phyloP scores from a whole-genome alignment of 1,284 basidiomycete species.

The Inonotus obliquus region DNA sequence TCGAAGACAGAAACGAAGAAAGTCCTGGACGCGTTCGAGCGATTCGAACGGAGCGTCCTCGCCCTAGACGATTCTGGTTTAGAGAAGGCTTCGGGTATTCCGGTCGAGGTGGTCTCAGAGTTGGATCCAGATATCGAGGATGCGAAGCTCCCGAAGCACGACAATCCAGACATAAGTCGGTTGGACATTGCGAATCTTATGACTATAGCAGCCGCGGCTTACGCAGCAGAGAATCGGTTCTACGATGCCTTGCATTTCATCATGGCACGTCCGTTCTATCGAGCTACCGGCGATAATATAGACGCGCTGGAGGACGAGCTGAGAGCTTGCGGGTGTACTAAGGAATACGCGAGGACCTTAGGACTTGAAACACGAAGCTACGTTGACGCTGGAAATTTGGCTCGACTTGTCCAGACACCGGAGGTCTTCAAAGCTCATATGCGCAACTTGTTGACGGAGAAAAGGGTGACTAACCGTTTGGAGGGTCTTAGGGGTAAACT shows the following conservation, averaged over 20 bases:
- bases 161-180: slow-evolving; percentile 20
- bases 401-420: slow-evolving; percentile 47
- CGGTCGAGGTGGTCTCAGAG: neutral
- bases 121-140: neutral
- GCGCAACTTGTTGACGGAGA: slow-evolving; percentile 32
- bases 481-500: slow-evolving; percentile 45
- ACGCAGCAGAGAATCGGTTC: slow-evolving; percentile 53
- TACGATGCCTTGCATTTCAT: slow-evolving; percentile 38
- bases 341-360: slow-evolving; percentile 23
- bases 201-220: slow-evolving; percentile 50
- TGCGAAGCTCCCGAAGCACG: slow-evolving; percentile 4
- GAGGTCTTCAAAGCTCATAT: slow-evolving; percentile 47
- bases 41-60: slow-evolving; percentile 8
- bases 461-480: slow-evolving; percentile 30
- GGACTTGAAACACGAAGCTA: slow-evolving; percentile 38
- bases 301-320: slow-evolving; percentile 37
- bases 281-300: slow-evolving; percentile 32
- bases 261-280: slow-evolving; percentile 23
- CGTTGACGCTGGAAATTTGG: slow-evolving; percentile 42
- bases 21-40: slow-evolving; percentile 44
- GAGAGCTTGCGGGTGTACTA: slow-evolving; percentile 24
- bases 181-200: slow-evolving; percentile 34
- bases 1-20: slow-evolving; percentile 35
- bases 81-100: slow-evolving; percentile 18
- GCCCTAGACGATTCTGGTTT: neutral